Conservation (phyloP, 2,329 filamentous ascomycete genomes). For the Phaeosphaeriaceae sp. region DNA sequence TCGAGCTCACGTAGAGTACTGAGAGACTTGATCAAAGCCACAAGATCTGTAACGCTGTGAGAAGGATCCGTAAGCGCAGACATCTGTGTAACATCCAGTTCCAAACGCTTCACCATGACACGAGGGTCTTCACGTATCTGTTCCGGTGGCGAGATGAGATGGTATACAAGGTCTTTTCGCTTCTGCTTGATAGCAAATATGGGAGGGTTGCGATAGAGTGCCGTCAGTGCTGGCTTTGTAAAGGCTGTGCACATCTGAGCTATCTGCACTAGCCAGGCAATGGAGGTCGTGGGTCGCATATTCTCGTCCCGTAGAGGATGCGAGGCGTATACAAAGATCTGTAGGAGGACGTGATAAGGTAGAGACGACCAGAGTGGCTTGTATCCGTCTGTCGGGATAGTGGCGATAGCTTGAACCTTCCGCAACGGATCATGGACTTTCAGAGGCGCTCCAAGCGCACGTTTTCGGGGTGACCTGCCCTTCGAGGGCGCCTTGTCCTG, state of each 20-base stretch:
- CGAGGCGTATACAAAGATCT: conserved; percentile 74
- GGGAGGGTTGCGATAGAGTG: conserved; percentile 73
- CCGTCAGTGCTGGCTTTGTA: conserved; percentile 74
- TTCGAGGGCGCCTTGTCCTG: conserved; percentile 2
- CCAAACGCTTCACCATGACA: conserved; percentile 73
- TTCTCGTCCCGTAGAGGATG: conserved; percentile 61
- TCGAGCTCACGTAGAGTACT: conserved; percentile 74
- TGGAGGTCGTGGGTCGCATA: conserved; percentile 52
- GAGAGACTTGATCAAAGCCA: conserved; percentile 66
- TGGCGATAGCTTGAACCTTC: conserved; percentile 5
- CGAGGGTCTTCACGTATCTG: conserved; percentile 64
- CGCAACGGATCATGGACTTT: conserved; percentile 26
- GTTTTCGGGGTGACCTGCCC: conserved; percentile 17
- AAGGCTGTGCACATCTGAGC: conserved; percentile 69
- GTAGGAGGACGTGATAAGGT: conserved; percentile 72
- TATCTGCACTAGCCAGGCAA: conserved; percentile 69
- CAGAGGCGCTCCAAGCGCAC: conserved; percentile 32
- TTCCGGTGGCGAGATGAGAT: conserved; percentile 61
- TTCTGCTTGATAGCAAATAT: conserved; percentile 62
- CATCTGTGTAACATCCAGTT: conserved; percentile 69
- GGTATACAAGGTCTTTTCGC: conserved; percentile 53
- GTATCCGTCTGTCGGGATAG: conserved; percentile 36
- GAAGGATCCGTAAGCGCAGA: conserved; percentile 62
- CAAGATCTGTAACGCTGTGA: conserved; percentile 63
- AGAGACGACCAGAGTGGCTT: conserved; percentile 51